Percentiles rank a stretch among this genome's conserved stretches.
Evolutionary conservation across 2,329 filamentous ascomycete genomes (phyloP).

Genomic region (Ophiocordyceps sinensis): DNA sequence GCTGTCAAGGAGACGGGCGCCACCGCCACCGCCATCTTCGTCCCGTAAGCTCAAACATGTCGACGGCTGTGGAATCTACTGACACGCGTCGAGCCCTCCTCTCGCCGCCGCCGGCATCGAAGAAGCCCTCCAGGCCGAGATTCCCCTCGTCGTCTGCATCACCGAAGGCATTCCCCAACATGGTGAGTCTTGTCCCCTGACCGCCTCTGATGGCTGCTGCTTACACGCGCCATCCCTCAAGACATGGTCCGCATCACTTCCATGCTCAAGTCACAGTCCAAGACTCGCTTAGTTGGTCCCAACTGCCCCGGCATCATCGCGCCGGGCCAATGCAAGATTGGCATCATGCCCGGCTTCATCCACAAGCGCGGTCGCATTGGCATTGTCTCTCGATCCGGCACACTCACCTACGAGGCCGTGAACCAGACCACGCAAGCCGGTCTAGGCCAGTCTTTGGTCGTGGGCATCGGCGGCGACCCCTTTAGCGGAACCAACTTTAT

Average conservation of each 20-base stretch:
- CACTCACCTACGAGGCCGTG: conserved; percentile 97
- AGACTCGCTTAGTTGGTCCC: conserved; percentile 90
- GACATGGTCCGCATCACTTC: conserved; percentile 99
- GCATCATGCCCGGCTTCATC: conserved; percentile 99
- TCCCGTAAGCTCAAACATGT: conserved; percentile 50
- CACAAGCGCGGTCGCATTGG: conserved; percentile 98
- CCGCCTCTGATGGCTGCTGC: neutral
- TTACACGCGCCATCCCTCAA: conserved; percentile 27
- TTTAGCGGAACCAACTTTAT: conserved; percentile 99
- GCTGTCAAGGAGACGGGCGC: conserved; percentile 84
- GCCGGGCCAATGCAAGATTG: conserved; percentile 96
- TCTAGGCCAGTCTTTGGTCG: conserved; percentile 92
- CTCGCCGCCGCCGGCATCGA: conserved; percentile 90
- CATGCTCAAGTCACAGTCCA: conserved; percentile 93
- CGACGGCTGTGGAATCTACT: conserved; percentile 1
- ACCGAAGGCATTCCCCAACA: conserved; percentile 97
- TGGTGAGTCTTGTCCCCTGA: conserved; percentile 39
- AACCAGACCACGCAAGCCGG: conserved; percentile 98
- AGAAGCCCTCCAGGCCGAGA: conserved; percentile 86
- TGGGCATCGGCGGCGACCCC: conserved; percentile 95
- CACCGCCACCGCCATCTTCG: conserved; percentile 86
- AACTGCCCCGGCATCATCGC: conserved; percentile 98
- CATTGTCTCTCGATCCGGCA: conserved; percentile 96
- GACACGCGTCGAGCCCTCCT: conserved; percentile 51
- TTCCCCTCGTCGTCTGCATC: conserved; percentile 91